Percentiles rank a stretch among this genome's conserved stretches.
Evolutionary conservation across 106 monocot species (phyloP).

Genomic region (Dioscorea zingiberensis): DNA sequence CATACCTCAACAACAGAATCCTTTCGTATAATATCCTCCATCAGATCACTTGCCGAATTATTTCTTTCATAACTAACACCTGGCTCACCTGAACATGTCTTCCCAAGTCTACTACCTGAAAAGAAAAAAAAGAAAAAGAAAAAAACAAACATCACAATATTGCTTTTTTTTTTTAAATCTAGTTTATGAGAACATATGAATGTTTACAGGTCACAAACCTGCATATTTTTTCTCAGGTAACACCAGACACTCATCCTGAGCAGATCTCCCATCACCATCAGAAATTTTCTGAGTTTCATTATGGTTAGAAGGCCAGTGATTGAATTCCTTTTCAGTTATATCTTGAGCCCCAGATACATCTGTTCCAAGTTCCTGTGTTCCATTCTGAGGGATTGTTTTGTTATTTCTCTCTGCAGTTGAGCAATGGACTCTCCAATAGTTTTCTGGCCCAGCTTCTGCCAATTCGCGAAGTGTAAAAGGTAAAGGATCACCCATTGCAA

Average conservation of each 20-base stretch:
- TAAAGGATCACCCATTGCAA: slow-evolving; percentile 89
- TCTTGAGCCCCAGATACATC: slow-evolving; percentile 9
- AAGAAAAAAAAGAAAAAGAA: too few species aligned
- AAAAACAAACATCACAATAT: not conserved
- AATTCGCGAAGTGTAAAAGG: slow-evolving; percentile 61
- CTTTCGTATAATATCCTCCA: slow-evolving; percentile 37
- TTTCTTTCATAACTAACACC: slow-evolving; percentile 14
- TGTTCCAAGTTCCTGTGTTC: slow-evolving; percentile 7
- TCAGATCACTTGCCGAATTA: slow-evolving; percentile 6
- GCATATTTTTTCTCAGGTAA: slow-evolving; percentile 2
- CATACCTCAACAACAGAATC: slow-evolving; percentile 70
- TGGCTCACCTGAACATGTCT: slow-evolving; percentile 7
- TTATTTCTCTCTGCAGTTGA: slow-evolving; percentile 8
- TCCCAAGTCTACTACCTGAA: slow-evolving; percentile 13
- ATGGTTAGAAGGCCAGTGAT: slow-evolving; percentile 8
- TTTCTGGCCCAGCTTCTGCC: slow-evolving; percentile 70
- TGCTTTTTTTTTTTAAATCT: not conserved
- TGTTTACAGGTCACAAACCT: slow-evolving; percentile 17
- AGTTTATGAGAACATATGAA: too few species aligned
- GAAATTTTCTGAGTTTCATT: slow-evolving; percentile 13
- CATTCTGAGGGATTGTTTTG: slow-evolving; percentile 8
- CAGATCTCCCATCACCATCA: not conserved
- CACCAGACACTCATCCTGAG: not conserved
- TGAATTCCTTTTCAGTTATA: slow-evolving; percentile 8
- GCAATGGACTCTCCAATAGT: slow-evolving; percentile 45